phyloP scores from a whole-genome alignment of 2,329 filamentous ascomycete species.

The Penicillium griseofulvum region DNA sequence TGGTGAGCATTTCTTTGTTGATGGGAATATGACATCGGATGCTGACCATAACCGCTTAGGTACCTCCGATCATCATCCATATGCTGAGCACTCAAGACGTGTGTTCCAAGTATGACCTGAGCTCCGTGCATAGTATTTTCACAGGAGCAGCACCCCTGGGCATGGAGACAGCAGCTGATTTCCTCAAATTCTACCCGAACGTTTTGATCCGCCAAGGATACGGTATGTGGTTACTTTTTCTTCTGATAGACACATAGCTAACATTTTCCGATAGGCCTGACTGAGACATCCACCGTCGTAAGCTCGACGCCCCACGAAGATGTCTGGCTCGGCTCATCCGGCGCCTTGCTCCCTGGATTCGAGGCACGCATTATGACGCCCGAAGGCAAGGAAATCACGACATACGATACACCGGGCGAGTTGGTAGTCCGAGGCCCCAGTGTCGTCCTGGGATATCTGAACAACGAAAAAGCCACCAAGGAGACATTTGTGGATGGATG shows the following conservation, averaged over 20 bases:
- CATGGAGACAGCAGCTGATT: constrained; percentile 65
- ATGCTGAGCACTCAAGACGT: constrained; percentile 64
- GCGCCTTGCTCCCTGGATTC: constrained; percentile 64
- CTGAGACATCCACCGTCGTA: constrained; percentile 72
- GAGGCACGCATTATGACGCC: constrained; percentile 65
- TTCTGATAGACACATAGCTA: constrained; percentile 1
- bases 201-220: constrained; percentile 72
- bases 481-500: constrained; percentile 80
- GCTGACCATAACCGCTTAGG: constrained; percentile 40
- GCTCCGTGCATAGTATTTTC: constrained; percentile 63
- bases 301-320: constrained; percentile 58
- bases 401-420: constrained; percentile 73
- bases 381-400: constrained; percentile 69
- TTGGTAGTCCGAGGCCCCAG: constrained; percentile 74
- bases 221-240: constrained; percentile 43
- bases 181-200: constrained; percentile 60
- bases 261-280: constrained; percentile 57
- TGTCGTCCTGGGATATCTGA: constrained; percentile 77
- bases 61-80: constrained; percentile 77
- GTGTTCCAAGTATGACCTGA: constrained; percentile 68
- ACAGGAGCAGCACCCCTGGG: constrained; percentile 78
- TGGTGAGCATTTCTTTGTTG: constrained; percentile 51
- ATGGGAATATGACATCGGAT: neutral
- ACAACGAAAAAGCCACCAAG: constrained; percentile 77
- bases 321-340: constrained; percentile 68